These are phyloP conservation scores for Arthrobotrys entomopaga DNA, from an alignment of 2,329 filamentous ascomycete species.

Conservation along the genomic window DNA sequence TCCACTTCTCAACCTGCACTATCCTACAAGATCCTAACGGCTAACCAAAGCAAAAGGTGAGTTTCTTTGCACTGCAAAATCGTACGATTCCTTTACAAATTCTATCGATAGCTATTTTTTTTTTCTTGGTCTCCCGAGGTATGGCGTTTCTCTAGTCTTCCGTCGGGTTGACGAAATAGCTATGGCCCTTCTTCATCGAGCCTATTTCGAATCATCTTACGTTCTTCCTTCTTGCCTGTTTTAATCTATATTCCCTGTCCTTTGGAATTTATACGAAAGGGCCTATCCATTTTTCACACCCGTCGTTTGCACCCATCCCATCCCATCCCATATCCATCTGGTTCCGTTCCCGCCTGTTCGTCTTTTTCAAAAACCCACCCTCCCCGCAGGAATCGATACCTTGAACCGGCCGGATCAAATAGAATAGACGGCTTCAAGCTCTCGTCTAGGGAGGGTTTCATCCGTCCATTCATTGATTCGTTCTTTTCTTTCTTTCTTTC, in stretches of 20 bases:
- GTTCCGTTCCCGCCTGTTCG: no score
- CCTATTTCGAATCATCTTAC: not conserved
- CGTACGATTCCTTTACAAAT: no score
- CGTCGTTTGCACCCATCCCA: no score
- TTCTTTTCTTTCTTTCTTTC: not conserved
- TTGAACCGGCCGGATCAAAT: slow-evolving; percentile 5
- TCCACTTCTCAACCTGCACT: not conserved
- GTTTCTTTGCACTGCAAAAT: no score
- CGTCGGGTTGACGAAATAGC: no score
- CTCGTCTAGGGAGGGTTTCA: no score
- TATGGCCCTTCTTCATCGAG: no score
- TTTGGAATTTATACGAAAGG: not conserved
- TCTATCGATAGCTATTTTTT: not conserved
- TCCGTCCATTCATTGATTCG: no score
- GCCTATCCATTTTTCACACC: not conserved
- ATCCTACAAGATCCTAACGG: slow-evolving; percentile 9
- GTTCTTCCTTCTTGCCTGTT: slow-evolving; percentile 6
- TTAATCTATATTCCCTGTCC: no score
- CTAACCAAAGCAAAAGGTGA: not conserved
- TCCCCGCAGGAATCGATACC: not conserved
- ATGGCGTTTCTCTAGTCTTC: not conserved
- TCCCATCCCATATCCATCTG: no score
- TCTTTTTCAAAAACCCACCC: no score
- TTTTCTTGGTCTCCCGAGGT: not conserved
- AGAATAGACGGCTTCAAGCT: no score